Evolutionary conservation across 2,329 filamentous ascomycete species (phyloP), one percentile per base, ranked within the genome.

Genomic region (Pseudocercospora macadamiae): DNA sequence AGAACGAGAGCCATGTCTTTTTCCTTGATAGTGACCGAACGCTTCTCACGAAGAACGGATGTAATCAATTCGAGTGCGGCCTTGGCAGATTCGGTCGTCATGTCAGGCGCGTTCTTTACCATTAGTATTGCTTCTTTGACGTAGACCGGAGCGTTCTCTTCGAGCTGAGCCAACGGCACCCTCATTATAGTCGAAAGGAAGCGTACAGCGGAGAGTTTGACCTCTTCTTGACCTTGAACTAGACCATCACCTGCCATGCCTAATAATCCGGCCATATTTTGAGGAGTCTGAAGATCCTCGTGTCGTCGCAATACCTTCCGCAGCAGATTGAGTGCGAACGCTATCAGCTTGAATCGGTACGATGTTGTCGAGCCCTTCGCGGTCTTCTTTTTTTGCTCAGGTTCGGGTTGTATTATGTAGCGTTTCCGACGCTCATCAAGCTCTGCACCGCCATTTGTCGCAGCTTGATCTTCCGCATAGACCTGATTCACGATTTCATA

Each of bases 401-500:
- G 87, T 71, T 89, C 89, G 70, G 85, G 77, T 60, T 93, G 91
- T 25, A 96, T 82, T 7, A 97, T 80, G 69, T 95, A 97, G 5
- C 64, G 55, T 34, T 62, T 64, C 8, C 57, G 44, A 3, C 63
- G 59, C 51, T 66, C 64, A 37, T 65, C 64, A n/a, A 63, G 34
- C 26, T 51, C 42, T 1, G 51, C 45, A 30, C 55, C 44, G 9
- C 51, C 53, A 23, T 51, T 52, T 7, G 59, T 51, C 78, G 80
- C 39, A 16, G 64, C 66, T 80, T 83, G 51, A 32, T 70, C 60
- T 37, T 70, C 66, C 19, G 65, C 65, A 58, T 96, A 96, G 0
- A 91, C 89, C 63, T 93, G 88, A 70, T 96, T 90, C 37, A 97
- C 90, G 47, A 97, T 84, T 73, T 97, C 91, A 72, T 96, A 97